Evolutionary conservation across 805 yeast species (phyloP), one percentile per base, ranked within the genome.

Genomic region (Myxozyma geophila): DNA sequence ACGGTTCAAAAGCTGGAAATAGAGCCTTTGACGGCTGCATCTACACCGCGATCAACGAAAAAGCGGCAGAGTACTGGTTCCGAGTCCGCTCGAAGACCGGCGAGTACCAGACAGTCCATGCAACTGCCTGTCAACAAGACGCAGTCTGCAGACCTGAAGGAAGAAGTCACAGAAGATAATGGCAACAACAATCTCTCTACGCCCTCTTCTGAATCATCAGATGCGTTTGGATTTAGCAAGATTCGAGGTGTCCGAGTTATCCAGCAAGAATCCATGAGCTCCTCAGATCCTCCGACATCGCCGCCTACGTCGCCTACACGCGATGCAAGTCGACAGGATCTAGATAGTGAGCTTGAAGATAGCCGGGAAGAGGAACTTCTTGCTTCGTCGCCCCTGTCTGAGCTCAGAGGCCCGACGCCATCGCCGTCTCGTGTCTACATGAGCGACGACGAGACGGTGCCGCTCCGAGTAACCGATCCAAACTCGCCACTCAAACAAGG

Each of bases 201-300:
- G 8, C 43, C 55, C 7, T 54, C 58, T 0, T 62, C 66, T n/a
- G 55, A 58, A 35, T 62, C 62, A 13, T 62, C 66, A 6, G 66
- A 62, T 48, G 60, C 64, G 9, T 63, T 63, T 50, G 67, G 67
- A n/a, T 63, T 63, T 36, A 40, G 19, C 39, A 52, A 63, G 41
- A 63, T 63, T 21, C 54, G 59, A 23, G 67, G 67, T 15, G 13
- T 63, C 9, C 50, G 59, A 9, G 28, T 52, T 33, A 21, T n/a
- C 2, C 50, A 51, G 2, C 19, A 47, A 19, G 33, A 15, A 21
- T 37, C 55, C 2, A 10, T 52, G 44, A 12, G 28, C n/a, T 40
- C 60, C 9, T 52, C 64, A 13, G 44, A 49, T 7, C 15, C 51
- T 28, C 2, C 9, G 10, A 35, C 52, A 21, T 41, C 48, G 7